Base-by-base conservation (phyloP, 1,284 basidiomycete genomes). In the Fomitopsis pinicola region DNA sequence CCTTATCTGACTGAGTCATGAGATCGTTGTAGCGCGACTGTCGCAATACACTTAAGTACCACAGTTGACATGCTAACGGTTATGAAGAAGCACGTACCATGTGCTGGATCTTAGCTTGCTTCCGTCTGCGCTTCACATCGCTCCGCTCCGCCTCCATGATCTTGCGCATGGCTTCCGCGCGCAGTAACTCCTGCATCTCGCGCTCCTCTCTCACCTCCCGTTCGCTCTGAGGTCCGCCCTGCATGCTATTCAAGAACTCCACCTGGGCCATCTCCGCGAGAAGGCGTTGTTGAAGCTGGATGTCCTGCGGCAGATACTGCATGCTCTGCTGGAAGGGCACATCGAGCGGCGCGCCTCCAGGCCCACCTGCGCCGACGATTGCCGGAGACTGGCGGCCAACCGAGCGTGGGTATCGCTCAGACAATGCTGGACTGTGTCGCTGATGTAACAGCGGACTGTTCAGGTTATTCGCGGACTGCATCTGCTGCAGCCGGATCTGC, bases 1-100 rank as follows among this genome's bases (percentile, higher is more conserved):
- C 97, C 79, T 99, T 99, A 82, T 99, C 97, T 15, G 94, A 97
- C 74, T 95, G 93, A 0, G 92, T 95, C 97, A 99, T 99, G 59
- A 98, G 82, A 73, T 98, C 96, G 73, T 99, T 99, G 77, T 97
- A 95, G 67, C 92, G 89, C 59, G 95, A 86, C 95, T 97, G 58
- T 46, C 36, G 1, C 28, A n/a, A 48, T 2, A 14, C 6, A 19
- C 12, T 26, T 6, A 28, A 28, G 5, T 5, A 48, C 45, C 9
- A 6, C 12, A 26, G 12, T 48, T 22, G 22, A 22, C 26, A 48
- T 28, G 14, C 46, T 33, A 50, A 33, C 5, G 28, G 9, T 22
- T 15, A 10, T 15, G 3, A 15, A 22, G 22, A 26, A 36, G 42
- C 2, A 58, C 77, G 55, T 67, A 89, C 92, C 91, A 95, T 95